Evolutionary conservation across 2,329 filamentous ascomycete genomes (phyloP), one percentile per base, ranked within the genome.

Genomic region (Pseudogymnoascus sp.): DNA sequence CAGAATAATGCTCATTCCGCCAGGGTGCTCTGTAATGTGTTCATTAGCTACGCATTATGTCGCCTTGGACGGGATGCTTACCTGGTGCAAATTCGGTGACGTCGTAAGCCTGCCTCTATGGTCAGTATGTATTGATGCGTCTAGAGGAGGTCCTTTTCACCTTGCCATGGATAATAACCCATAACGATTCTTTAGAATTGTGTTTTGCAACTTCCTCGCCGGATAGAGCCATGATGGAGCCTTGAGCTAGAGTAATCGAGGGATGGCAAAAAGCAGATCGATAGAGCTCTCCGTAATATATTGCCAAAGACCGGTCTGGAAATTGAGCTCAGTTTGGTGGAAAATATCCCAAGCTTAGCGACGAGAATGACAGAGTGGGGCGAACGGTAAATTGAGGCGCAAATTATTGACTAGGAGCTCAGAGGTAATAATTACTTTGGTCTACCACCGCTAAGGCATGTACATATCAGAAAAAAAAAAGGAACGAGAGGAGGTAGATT

Each of bases 1-100:
- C 67, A 99, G 83, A 71, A 99, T 97, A 74, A 97, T 96, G 73
- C 93, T 95, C 67, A 87, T 83, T 37, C 91, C 93, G 65, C 93
- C 93, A 21, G 93, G 93, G 72, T 96, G 92, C 75, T 96, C 91
- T 87, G 68, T 59, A 16, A n/a, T n/a, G n/a, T n/a, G n/a, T 43
- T 5, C 21, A 45, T 37, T 43, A 45, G 25, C 58, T 55, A 64
- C 60, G 25, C 25, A 41, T 62, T 62, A 62, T 63, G 62, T 66
- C 5, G 43, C 62, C 11, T 38, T 62, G 18, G 31, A 12, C n/a
- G 16, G 61, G 62, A 33, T 23, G 72, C 75, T 61, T 74, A 87
- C 87, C 87, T 61, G 89, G 88, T n/a, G 96, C 77, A 74, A 95
- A 95, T 45, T 93, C 89, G 3, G 91, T 96, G 63, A 96, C 90